These are phyloP conservation scores for Chrysoporthe deuterocubensis DNA, from an alignment of 2,329 filamentous ascomycete species.

Conservation along the genomic window DNA sequence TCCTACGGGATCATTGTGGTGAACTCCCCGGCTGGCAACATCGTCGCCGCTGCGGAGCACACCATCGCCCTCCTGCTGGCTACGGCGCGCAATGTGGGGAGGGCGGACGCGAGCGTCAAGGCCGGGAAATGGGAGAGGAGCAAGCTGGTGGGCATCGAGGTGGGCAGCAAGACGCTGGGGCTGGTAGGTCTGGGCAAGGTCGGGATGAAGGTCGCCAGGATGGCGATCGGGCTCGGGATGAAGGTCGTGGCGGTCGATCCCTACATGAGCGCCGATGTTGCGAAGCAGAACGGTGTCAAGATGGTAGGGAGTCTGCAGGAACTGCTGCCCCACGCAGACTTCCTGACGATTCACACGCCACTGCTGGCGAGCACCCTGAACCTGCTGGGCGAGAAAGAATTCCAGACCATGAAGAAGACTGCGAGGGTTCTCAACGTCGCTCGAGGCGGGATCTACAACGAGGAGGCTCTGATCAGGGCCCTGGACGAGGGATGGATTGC, in stretches of 20 bases:
- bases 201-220: slow-evolving; percentile 78
- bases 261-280: slow-evolving; percentile 75
- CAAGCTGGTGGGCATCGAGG: slow-evolving; percentile 75
- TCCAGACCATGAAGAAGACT: slow-evolving; percentile 73
- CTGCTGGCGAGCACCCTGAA: slow-evolving; percentile 77
- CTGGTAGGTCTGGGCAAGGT: slow-evolving; percentile 85
- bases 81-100: slow-evolving; percentile 73
- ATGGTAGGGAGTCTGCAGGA: slow-evolving; percentile 61
- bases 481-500: slow-evolving; percentile 73
- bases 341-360: slow-evolving; percentile 81
- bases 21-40: slow-evolving; percentile 80
- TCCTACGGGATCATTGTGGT: slow-evolving; percentile 77
- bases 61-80: slow-evolving; percentile 76
- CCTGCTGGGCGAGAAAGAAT: slow-evolving; percentile 69
- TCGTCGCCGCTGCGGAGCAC: slow-evolving; percentile 79
- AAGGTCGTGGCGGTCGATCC: slow-evolving; percentile 75
- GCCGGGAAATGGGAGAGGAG: slow-evolving; percentile 76
- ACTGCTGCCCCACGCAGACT: slow-evolving; percentile 71
- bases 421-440: slow-evolving; percentile 80
- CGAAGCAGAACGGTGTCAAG: slow-evolving; percentile 67
- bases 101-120: slow-evolving; percentile 71
- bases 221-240: slow-evolving; percentile 79
- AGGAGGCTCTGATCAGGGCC: slow-evolving; percentile 71
- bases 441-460: slow-evolving; percentile 79
- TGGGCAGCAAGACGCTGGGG: slow-evolving; percentile 75